Evolutionary conservation across 495 filamentous ascomycete genomes (phyloP).

Genomic region (Penicillium angulare): DNA sequence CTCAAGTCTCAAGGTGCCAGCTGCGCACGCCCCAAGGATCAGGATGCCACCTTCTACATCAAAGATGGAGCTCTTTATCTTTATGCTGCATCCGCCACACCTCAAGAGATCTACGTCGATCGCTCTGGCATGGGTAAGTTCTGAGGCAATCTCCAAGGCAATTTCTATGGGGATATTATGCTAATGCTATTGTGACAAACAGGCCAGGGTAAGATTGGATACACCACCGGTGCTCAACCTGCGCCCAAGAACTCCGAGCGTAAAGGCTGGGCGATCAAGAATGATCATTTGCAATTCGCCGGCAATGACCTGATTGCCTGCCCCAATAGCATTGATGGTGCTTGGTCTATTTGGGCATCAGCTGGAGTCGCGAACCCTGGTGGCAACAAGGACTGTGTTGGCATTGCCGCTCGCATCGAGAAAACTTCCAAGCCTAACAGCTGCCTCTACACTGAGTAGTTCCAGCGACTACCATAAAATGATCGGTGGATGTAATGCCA

Average conservation of each 20-base stretch:
- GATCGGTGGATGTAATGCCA: too few relatives aligned
- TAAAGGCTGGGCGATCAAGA: slow-evolving; percentile 41
- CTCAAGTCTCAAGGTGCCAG: slow-evolving; percentile 41
- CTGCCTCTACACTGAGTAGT: slow-evolving; percentile 61
- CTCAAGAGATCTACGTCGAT: slow-evolving; percentile 51
- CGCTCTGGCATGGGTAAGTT: slow-evolving; percentile 50
- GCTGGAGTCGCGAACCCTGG: slow-evolving; percentile 43
- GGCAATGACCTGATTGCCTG: slow-evolving; percentile 47
- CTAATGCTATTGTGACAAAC: background rate
- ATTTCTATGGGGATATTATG: too few relatives aligned
- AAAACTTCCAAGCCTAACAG: slow-evolving; percentile 29
- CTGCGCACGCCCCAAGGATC: slow-evolving; percentile 37
- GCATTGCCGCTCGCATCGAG: slow-evolving; percentile 36
- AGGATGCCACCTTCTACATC: slow-evolving; percentile 49
- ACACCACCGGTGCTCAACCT: slow-evolving; percentile 41
- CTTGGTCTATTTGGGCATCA: slow-evolving; percentile 49
- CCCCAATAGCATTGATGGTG: slow-evolving; percentile 46
- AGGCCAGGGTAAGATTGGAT: slow-evolving; percentile 52
- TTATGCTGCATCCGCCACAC: slow-evolving; percentile 33
- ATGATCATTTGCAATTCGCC: slow-evolving; percentile 42
- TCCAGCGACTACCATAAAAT: too few relatives aligned
- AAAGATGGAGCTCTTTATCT: slow-evolving; percentile 46
- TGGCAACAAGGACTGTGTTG: slow-evolving; percentile 43
- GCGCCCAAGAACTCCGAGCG: slow-evolving; percentile 41
- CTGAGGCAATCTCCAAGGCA: too few relatives aligned